A percentile compares a stretch with the other conserved stretches of the same genome.
phyloP scores from a whole-genome alignment of 495 filamentous ascomycete species.

The Acidomyces sp. region DNA sequence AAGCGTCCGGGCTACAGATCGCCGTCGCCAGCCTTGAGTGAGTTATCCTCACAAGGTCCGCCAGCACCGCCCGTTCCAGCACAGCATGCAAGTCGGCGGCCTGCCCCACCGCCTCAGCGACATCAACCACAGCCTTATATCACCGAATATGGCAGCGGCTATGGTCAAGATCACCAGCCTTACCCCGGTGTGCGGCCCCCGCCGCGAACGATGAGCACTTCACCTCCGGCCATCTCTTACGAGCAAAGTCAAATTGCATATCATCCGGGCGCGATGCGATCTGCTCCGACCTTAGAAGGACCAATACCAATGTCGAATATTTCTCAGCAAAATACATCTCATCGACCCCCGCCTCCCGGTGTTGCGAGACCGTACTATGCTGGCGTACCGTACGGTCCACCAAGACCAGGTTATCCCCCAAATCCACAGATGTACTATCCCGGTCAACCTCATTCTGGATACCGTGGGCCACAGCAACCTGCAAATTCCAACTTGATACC shows the following conservation, averaged over 20 bases:
- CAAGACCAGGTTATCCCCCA: conserved; percentile 8
- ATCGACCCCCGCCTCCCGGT: background rate
- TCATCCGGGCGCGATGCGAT: conserved; percentile 12
- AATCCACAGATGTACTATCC: conserved; percentile 9
- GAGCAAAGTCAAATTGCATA: conserved; percentile 14
- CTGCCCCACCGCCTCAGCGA: background rate
- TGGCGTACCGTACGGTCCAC: conserved; percentile 9
- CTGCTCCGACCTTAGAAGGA: conserved; percentile 10
- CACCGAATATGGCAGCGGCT: conserved; percentile 12
- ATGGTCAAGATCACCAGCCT: conserved; percentile 5
- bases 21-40: conserved; percentile 46
- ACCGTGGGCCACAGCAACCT: conserved; percentile 12
- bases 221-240: conserved; percentile 7
- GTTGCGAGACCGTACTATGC: conserved; percentile 1
- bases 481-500: conserved; percentile 2
- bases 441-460: background rate
- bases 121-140: conserved; percentile 13
- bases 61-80: background rate
- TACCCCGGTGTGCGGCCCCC: conserved; percentile 14
- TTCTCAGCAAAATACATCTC: background rate
- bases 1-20: conserved; percentile 52
- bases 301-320: too few species aligned
- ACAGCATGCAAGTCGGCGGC: background rate
- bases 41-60: conserved; percentile 17
- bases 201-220: conserved; percentile 14